Evolutionary conservation across 495 filamentous ascomycete species (phyloP).

Genomic region (Aspergillus campestris): DNA sequence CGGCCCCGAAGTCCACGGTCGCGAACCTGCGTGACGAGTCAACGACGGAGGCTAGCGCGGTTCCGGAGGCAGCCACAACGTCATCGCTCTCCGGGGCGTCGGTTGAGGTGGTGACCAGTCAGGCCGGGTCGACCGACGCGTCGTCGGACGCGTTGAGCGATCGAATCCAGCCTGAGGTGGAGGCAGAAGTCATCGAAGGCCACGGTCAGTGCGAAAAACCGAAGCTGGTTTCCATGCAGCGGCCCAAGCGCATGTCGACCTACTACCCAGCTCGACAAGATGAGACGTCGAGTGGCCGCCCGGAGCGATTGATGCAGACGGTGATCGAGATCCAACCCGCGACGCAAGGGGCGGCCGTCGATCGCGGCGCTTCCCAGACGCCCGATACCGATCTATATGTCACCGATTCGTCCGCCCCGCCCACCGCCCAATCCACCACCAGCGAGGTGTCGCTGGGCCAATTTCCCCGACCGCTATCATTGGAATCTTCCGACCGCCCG

Average conservation of each 20-base stretch:
- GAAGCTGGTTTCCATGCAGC: constrained; percentile 22
- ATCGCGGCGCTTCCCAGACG: constrained; percentile 11
- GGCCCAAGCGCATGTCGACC: constrained; percentile 28
- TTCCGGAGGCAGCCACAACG: constrained; percentile 13
- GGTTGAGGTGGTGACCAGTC: constrained; percentile 11
- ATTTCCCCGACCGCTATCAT: constrained; percentile 31
- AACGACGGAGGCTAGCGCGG: constrained; percentile 1
- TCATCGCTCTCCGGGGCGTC: constrained; percentile 4
- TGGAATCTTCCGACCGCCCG: constrained; percentile 21
- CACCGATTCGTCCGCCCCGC: constrained; percentile 9
- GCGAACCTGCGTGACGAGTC: constrained; percentile 8
- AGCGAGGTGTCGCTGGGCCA: constrained; percentile 9
- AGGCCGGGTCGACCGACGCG: constrained; percentile 14
- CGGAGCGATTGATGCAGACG: constrained; percentile 12
- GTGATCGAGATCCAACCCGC: constrained; percentile 12
- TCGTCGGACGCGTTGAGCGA: constrained; percentile 19
- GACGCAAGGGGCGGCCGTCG: constrained; percentile 25
- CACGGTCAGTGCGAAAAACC: constrained; percentile 29
- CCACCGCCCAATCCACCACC: constrained; percentile 1
- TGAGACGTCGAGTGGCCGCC: constrained; percentile 21
- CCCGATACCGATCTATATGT: constrained; percentile 14
- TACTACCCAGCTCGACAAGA: constrained; percentile 17
- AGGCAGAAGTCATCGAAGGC: constrained; percentile 28
- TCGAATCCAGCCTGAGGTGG: constrained; percentile 11
- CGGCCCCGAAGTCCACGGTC: background rate